phyloP scores from a whole-genome alignment of 306 rosid genomes.

The Phaseolus lunatus region DNA sequence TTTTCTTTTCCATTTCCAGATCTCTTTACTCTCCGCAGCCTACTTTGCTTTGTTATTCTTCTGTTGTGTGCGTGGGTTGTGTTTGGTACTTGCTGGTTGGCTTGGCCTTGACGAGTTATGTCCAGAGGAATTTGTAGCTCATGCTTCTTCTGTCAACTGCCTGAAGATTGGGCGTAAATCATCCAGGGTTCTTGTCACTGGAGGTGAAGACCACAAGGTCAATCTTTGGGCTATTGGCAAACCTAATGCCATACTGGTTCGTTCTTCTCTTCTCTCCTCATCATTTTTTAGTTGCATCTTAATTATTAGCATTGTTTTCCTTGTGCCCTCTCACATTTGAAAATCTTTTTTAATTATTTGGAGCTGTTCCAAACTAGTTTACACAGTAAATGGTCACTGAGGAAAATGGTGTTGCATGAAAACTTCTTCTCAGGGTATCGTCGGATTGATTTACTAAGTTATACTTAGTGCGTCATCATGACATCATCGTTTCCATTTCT shows the following conservation, averaged over 20 bases:
- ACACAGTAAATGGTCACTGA: not conserved
- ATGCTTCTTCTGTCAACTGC: conserved; percentile 91
- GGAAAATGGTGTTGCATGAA: not conserved
- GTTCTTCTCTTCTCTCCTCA: conserved; percentile 28
- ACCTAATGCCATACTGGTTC: conserved; percentile 95
- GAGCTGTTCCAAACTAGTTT: conserved; percentile 32
- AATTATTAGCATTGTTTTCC: conserved; percentile 7
- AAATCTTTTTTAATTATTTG: conserved; percentile 14
- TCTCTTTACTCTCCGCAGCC: conserved; percentile 31
- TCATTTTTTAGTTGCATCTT: not conserved
- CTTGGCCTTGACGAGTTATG: conserved; percentile 68
- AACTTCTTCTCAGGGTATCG: conserved; percentile 14
- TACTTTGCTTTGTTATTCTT: conserved; percentile 7
- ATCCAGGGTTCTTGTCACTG: conserved; percentile 95
- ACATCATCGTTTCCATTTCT: not conserved
- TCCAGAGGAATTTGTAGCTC: conserved; percentile 99
- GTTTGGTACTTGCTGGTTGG: conserved; percentile 40
- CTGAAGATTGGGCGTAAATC: conserved; percentile 96
- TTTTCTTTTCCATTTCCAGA: not conserved
- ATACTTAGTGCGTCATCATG: not conserved
- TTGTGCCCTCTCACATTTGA: conserved; percentile 7
- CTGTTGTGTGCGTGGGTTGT: conserved; percentile 15
- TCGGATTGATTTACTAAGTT: conserved; percentile 6
- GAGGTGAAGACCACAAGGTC: conserved; percentile 99
- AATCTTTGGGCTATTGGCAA: conserved; percentile 99